A percentile compares a stretch with the other conserved stretches of the same genome.
phyloP scores from a whole-genome alignment of 1,284 basidiomycete species.

The Polyporus tsugae region DNA sequence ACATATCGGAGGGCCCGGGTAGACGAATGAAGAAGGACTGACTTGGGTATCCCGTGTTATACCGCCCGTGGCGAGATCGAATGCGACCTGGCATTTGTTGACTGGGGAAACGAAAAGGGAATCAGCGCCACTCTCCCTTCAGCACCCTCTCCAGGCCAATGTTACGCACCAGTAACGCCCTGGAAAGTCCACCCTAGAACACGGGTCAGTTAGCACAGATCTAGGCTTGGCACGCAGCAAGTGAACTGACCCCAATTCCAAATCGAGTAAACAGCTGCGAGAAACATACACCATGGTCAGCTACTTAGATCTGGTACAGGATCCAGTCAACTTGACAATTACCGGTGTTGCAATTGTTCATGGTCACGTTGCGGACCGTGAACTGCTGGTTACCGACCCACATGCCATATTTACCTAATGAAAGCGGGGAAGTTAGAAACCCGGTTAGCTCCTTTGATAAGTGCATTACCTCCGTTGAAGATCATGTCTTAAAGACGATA shows the following conservation, averaged over 20 bases:
- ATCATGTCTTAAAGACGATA: constrained; percentile 55
- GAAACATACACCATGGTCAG: constrained; percentile 1
- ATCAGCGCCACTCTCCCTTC: neutral
- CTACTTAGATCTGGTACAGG: neutral
- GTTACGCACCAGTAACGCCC: constrained; percentile 51
- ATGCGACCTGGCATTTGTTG: constrained; percentile 59
- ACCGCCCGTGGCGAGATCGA: constrained; percentile 58
- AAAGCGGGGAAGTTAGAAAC: neutral
- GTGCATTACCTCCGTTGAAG: constrained; percentile 68
- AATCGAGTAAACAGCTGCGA: constrained; percentile 37
- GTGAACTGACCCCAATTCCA: constrained; percentile 67
- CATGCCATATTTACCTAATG: constrained; percentile 42
- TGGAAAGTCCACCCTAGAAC: constrained; percentile 45
- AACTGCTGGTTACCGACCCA: constrained; percentile 75
- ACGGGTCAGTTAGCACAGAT: neutral
- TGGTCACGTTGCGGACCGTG: constrained; percentile 61
- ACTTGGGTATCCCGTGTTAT: constrained; percentile 34
- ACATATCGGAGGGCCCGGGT: no score
- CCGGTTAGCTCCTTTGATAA: constrained; percentile 37
- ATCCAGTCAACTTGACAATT: neutral
- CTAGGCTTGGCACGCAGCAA: neutral
- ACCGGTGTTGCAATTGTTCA: constrained; percentile 62
- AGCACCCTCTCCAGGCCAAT: no score
- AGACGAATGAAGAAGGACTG: neutral
- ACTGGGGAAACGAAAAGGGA: constrained; percentile 34